phyloP scores from a whole-genome alignment of 495 filamentous ascomycete genomes.

The Endocarpon pusillum region DNA sequence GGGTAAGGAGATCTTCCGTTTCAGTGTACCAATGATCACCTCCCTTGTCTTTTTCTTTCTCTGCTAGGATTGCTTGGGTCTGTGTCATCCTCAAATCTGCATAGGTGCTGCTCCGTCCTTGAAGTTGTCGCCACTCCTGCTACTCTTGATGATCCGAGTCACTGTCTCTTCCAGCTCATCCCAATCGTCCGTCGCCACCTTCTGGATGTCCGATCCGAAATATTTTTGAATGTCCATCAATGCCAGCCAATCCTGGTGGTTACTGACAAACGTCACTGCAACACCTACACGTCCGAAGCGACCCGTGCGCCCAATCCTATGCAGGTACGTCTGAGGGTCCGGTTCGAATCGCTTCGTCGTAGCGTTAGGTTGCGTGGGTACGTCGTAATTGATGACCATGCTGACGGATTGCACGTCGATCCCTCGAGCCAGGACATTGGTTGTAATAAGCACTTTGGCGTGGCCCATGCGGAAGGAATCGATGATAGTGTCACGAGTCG shows the following conservation, averaged over 20 bases:
- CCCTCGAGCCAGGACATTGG: conserved; percentile 90
- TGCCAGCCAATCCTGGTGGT: conserved; percentile 55
- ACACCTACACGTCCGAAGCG: conserved; percentile 97
- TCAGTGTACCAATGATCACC: no score
- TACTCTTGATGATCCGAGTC: conserved; percentile 68
- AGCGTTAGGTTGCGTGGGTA: conserved; percentile 37
- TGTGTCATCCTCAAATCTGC: no score
- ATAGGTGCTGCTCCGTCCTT: no score
- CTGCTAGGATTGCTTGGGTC: no score
- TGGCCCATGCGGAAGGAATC: conserved; percentile 71
- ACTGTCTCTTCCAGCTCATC: conserved; percentile 68
- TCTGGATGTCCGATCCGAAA: conserved; percentile 42
- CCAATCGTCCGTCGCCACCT: conserved; percentile 57
- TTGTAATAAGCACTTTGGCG: conserved; percentile 96
- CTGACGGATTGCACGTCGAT: conserved; percentile 95
- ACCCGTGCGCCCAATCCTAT: conserved; percentile 93
- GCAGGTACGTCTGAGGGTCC: conserved; percentile 88
- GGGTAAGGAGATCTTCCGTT: no score
- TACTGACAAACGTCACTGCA: conserved; percentile 77
- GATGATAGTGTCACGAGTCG: conserved; percentile 67
- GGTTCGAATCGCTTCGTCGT: conserved; percentile 28
- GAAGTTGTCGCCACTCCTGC: conserved; percentile 46
- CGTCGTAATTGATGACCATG: conserved; percentile 93
- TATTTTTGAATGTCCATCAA: conserved; percentile 59
- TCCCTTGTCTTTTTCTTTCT: no score